Evolutionary conservation across 345 rosid species (phyloP).

Genomic region (Boechera retrofracta): DNA sequence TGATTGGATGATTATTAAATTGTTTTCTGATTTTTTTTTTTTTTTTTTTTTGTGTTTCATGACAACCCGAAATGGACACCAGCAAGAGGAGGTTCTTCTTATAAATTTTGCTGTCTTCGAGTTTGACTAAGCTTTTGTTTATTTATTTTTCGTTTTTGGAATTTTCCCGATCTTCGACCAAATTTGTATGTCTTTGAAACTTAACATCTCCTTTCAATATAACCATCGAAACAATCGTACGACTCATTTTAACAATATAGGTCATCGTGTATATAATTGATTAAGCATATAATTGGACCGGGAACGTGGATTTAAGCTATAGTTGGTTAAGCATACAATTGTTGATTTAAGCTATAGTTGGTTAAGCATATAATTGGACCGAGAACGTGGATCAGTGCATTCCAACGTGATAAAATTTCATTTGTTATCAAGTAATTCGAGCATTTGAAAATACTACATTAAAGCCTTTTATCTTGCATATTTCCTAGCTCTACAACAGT

Average conservation of each 20-base stretch:
- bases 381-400: too few relatives aligned
- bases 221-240: neutral
- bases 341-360: too few relatives aligned
- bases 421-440: too few relatives aligned
- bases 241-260: neutral
- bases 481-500: too few relatives aligned
- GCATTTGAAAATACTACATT: too few relatives aligned
- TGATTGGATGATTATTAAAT: neutral
- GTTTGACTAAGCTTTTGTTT: conserved; percentile 9
- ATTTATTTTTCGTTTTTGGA: neutral
- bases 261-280: too few relatives aligned
- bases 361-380: neutral
- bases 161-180: neutral
- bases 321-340: too few relatives aligned
- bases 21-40: neutral
- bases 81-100: conserved; percentile 96
- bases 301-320: neutral
- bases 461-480: too few relatives aligned
- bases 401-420: too few relatives aligned
- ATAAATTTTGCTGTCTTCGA: conserved; percentile 41
- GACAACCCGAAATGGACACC: conserved; percentile 91
- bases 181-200: conserved; percentile 16
- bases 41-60: neutral
- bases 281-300: neutral
- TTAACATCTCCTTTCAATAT: neutral